A percentile compares a stretch with the other conserved stretches of the same genome.
Evolutionary conservation across 768 basidiomycete genomes (phyloP).

Genomic region (Leccinum boreale): DNA sequence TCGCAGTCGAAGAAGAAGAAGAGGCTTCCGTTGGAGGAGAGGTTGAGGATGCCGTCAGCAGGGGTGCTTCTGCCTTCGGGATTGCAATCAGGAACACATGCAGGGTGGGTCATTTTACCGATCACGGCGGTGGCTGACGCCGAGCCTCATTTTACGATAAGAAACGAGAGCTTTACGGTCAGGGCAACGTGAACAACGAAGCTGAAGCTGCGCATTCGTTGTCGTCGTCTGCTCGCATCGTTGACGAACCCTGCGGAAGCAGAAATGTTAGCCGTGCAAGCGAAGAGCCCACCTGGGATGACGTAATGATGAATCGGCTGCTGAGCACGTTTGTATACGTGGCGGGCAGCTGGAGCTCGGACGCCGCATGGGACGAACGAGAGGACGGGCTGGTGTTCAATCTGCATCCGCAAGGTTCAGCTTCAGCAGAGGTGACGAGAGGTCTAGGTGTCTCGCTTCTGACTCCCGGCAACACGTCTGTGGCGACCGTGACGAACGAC

Average conservation of each 20-base stretch:
- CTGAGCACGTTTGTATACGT: constrained; percentile 20
- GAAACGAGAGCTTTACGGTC: constrained; percentile 14
- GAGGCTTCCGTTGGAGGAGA: constrained; percentile 1
- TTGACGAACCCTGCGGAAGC: background rate
- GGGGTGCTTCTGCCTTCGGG: constrained; percentile 3
- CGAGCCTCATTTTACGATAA: constrained; percentile 20
- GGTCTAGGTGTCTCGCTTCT: constrained; percentile 12
- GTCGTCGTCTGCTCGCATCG: background rate
- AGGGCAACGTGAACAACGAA: constrained; percentile 18
- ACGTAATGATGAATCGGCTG: constrained; percentile 7
- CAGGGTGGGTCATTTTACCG: constrained; percentile 22
- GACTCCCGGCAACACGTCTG: constrained; percentile 9
- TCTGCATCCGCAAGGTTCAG: constrained; percentile 16
- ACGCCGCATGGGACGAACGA: constrained; percentile 25
- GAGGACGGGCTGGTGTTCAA: constrained; percentile 27
- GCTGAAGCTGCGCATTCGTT: background rate
- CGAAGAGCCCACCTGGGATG: constrained; percentile 14
- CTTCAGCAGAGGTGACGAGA: background rate
- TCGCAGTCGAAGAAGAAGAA: constrained; percentile 6
- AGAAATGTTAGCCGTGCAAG: background rate
- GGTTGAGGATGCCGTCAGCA: constrained; percentile 17
- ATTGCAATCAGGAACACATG: constrained; percentile 23
- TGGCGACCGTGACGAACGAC: constrained; percentile 2
- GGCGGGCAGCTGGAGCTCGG: constrained; percentile 20
- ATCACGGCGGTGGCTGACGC: constrained; percentile 23